These are phyloP conservation scores for Fraxinus ornus DNA, from an alignment of 305 asterid genomes.

Conservation along the genomic window DNA sequence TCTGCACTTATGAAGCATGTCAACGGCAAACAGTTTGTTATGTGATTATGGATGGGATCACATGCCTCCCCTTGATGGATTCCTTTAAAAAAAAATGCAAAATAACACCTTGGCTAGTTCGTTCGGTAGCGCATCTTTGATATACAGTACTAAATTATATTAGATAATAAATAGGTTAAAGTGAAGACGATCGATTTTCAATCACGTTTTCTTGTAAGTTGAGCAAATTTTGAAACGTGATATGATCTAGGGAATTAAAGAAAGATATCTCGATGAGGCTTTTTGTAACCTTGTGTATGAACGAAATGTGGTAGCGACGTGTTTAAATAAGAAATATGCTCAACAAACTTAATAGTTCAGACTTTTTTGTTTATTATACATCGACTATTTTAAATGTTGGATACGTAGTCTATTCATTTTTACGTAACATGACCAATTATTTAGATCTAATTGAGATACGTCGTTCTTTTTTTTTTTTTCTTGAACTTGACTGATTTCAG, in stretches of 20 bases:
- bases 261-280: neutral
- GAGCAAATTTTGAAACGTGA: neutral
- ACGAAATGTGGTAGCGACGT: neutral
- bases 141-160: neutral
- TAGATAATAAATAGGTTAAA: neutral
- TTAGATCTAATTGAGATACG: too few relatives aligned
- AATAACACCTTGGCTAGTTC: neutral
- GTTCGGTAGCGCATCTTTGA: neutral
- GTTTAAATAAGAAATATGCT: too few relatives aligned
- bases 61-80: neutral
- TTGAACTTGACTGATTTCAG: neutral
- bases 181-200: neutral
- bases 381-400: too few relatives aligned
- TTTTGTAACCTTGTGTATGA: neutral
- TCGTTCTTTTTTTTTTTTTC: neutral
- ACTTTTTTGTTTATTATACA: too few relatives aligned
- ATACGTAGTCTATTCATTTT: too few relatives aligned
- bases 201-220: neutral
- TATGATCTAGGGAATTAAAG: too few relatives aligned
- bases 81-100: neutral
- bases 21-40: neutral
- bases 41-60: constrained; percentile 5
- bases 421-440: neutral
- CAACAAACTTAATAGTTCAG: neutral
- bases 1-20: constrained; percentile 2